Conservation (phyloP, 2,329 filamentous ascomycete genomes). For the Trichophyton schoenleinii region DNA sequence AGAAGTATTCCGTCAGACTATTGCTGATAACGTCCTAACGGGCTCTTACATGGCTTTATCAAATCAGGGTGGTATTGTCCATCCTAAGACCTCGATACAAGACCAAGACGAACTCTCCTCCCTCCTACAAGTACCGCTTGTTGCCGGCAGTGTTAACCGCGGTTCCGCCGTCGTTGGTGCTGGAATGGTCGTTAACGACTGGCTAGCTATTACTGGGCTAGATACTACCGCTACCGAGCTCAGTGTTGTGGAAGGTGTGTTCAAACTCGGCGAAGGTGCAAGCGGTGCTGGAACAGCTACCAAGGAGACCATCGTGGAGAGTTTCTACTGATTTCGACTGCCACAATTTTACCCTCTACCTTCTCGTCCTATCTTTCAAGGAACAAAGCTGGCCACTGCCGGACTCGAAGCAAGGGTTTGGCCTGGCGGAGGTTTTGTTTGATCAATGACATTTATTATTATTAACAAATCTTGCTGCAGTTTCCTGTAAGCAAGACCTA, state of each 20-base stretch:
- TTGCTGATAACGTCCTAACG: conserved; percentile 92
- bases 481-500: background rate
- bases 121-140: conserved; percentile 86
- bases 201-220: conserved; percentile 85
- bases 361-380: background rate
- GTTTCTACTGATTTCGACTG: conserved; percentile 67
- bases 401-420: background rate
- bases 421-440: background rate
- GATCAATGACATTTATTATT: background rate
- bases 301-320: conserved; percentile 98
- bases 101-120: conserved; percentile 95
- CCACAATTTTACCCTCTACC: background rate
- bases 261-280: conserved; percentile 78
- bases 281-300: conserved; percentile 56
- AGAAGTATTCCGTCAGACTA: conserved; percentile 63
- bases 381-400: background rate
- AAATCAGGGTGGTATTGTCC: conserved; percentile 92
- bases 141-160: conserved; percentile 86
- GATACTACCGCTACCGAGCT: conserved; percentile 96
- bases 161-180: conserved; percentile 92
- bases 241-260: conserved; percentile 91
- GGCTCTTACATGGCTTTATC: conserved; percentile 93
- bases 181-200: conserved; percentile 94
- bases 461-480: background rate
- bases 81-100: conserved; percentile 92